Conservation (phyloP, 2,329 filamentous ascomycete species). For the Fusarium veterinarium region DNA sequence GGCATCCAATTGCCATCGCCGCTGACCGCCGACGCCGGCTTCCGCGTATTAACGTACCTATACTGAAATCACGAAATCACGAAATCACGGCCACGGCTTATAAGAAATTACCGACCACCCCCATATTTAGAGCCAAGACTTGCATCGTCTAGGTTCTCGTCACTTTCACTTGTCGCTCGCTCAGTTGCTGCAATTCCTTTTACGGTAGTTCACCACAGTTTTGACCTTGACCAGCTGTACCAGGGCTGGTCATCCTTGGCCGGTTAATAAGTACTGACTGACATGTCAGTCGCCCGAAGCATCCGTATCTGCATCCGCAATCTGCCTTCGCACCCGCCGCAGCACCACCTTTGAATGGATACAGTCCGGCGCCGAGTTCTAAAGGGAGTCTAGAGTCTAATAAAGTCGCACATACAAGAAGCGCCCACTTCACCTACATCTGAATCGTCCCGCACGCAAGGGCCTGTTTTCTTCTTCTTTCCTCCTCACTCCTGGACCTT, state of each 20-base stretch:
- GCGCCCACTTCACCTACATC: constrained; percentile 30
- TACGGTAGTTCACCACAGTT: constrained; percentile 27
- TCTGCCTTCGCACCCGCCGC: constrained; percentile 35
- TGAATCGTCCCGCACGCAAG: constrained; percentile 32
- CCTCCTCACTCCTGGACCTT: constrained; percentile 19
- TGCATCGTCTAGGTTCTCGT: constrained; percentile 11
- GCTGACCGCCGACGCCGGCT: constrained; percentile 27
- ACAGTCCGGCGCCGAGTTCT: constrained; percentile 38
- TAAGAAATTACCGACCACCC: constrained; percentile 25
- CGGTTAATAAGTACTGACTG: constrained; percentile 32
- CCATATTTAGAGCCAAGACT: constrained; percentile 37
- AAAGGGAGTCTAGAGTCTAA: constrained; percentile 43
- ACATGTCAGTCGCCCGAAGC: constrained; percentile 45
- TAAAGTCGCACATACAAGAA: constrained; percentile 42
- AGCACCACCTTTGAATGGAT: constrained; percentile 45
- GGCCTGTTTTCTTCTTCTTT: constrained; percentile 15
- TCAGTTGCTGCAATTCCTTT: constrained; percentile 23
- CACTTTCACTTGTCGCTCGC: constrained; percentile 19
- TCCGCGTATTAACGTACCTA: constrained; percentile 19
- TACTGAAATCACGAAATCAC: constrained; percentile 6
- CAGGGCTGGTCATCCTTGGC: constrained; percentile 37
- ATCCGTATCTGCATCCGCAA: constrained; percentile 38
- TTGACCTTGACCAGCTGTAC: constrained; percentile 26
- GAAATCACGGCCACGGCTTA: constrained; percentile 19
- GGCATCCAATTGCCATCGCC: constrained; percentile 13